A percentile compares a stretch with the other conserved stretches of the same genome.
Conservation (phyloP, 2,329 filamentous ascomycete genomes). For the Ustulina deusta region DNA sequence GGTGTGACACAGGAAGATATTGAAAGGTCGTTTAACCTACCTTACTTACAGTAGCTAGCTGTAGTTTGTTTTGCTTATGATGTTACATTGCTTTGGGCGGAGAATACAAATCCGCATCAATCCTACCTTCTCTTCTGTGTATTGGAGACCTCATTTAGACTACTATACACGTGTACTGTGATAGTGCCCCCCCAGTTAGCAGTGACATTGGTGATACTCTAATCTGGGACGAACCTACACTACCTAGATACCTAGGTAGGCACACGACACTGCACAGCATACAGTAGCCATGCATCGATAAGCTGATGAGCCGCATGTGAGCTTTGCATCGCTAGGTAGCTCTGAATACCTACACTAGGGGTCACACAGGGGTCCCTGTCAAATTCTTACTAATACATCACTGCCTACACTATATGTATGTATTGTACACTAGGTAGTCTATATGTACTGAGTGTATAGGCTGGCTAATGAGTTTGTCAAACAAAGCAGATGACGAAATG, state of each 20-base stretch:
- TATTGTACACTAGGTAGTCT: background rate
- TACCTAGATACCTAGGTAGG: background rate
- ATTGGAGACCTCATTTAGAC: conserved; percentile 2
- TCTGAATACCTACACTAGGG: conserved; percentile 19
- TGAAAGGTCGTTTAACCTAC: background rate
- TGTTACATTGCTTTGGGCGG: conserved; percentile 11
- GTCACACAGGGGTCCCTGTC: conserved; percentile 16
- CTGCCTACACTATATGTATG: no score
- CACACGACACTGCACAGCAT: background rate
- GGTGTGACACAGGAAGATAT: background rate
- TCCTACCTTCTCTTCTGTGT: conserved; percentile 1
- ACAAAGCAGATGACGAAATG: conserved; percentile 18
- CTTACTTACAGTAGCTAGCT: no score
- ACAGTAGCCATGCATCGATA: conserved; percentile 31
- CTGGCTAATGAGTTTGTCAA: conserved; percentile 13
- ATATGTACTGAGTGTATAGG: no score
- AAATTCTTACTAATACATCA: conserved; percentile 23
- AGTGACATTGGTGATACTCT: conserved; percentile 20
- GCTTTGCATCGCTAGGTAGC: conserved; percentile 22
- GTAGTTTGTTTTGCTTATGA: conserved; percentile 19
- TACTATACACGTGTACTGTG: background rate
- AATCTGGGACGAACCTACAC: conserved; percentile 24
- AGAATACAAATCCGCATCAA: conserved; percentile 9
- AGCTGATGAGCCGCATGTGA: conserved; percentile 33
- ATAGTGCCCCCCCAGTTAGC: conserved; percentile 16